A percentile compares a stretch with the other conserved stretches of the same genome.
Conservation (phyloP, 129 eudicot genomes). For the Helianthus tuberosus region DNA sequence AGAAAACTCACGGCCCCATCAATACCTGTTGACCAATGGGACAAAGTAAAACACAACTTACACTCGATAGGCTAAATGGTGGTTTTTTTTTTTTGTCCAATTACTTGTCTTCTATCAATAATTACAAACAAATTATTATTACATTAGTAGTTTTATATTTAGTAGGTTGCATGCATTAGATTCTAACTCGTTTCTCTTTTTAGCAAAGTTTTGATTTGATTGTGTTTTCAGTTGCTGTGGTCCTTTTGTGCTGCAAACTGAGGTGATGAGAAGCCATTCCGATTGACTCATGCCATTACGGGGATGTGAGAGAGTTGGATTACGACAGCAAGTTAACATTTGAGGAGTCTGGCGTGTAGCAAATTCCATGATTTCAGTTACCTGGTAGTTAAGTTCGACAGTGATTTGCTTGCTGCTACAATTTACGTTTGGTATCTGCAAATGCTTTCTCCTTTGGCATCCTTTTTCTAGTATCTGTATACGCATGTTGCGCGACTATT, state of each 20-base stretch:
- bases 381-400: slow-evolving; percentile 48
- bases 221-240: slow-evolving; percentile 62
- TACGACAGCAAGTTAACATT: slow-evolving; percentile 44
- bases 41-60: no score
- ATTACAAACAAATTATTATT: no score
- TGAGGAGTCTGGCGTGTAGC: slow-evolving; percentile 72
- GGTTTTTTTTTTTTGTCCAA: no score
- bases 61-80: no score
- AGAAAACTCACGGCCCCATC: no score
- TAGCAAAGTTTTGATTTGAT: not conserved
- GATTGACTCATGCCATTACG: slow-evolving; percentile 67
- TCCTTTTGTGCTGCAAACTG: slow-evolving; percentile 72
- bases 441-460: slow-evolving; percentile 1
- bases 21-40: no score
- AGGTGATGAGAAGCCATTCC: slow-evolving; percentile 50
- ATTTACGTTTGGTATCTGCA: slow-evolving; percentile 4
- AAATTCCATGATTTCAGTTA: slow-evolving; percentile 70
- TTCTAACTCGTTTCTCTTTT: not conserved
- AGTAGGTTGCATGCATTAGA: not conserved
- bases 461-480: not conserved
- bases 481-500: not conserved
- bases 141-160: no score
- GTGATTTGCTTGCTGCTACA: slow-evolving; percentile 2
- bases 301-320: slow-evolving; percentile 54
- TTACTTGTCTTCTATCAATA: no score